Base-by-base conservation (phyloP, 768 basidiomycete genomes). In the Strobilomyces echinocephalus region DNA sequence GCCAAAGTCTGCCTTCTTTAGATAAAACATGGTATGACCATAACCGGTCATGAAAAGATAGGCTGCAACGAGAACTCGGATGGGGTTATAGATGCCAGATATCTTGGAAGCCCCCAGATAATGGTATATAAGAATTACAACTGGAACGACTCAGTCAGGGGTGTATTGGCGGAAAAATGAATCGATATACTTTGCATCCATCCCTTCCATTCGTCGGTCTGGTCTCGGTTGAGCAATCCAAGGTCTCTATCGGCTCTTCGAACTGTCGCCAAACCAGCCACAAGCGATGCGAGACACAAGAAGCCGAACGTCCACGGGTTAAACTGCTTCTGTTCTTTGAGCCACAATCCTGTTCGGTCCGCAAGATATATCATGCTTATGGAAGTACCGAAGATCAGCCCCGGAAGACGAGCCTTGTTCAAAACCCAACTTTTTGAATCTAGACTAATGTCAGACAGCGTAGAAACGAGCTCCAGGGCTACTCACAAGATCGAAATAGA, bases 121-220 rank as follows among this genome's bases (percentile, higher is more conserved):
- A 70, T 95, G 93, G 64, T 97, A 95, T 62, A 94, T 83, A n/a
- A 97, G 79, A 59, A 97, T 91, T 16, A 79, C 83, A 61, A 94
- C 91, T 94, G 43, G 12, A 46, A 43, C 14, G 11, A 55, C 44
- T 49, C 43, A 52, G n/a, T 54, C 35, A 50, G 45, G 36, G 6
- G 18, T 28, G 20, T 16, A 26, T 45, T 46, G 33, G 11, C n/a
- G 38, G 6, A 45, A 24, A 45, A 46, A 30, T 40, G 34, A 41
- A 47, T 26, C 18, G 7, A 69, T 87, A 52, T 63, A 91, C 91
- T 77, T 75, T 97, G 93, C 93, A 97, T 97, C 93, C 93, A 97
- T 4, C 93, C 93, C 69, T 95, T 95, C 93, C 93, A 97, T 71
- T 97, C 93, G 60, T 97, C 91, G 1, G 92, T 95, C 69, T 95